Base-by-base conservation (phyloP, 257 asterid species). In the Solanum neorickii region DNA sequence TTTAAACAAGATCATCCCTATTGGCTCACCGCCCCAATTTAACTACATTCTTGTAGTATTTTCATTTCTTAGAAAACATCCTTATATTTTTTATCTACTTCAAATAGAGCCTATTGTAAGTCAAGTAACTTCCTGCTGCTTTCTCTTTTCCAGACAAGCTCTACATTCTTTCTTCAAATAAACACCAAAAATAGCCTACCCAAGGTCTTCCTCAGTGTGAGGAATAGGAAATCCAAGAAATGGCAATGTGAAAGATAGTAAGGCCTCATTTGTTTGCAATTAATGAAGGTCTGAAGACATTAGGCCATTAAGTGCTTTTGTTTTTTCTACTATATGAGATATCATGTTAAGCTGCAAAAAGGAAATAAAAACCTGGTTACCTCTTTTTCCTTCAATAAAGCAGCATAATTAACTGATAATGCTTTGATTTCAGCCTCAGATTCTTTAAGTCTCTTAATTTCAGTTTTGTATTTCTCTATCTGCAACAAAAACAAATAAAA, bases 401-500 rank as follows among this genome's bases (percentile, higher is more conserved):
- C 96, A 4, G 98, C 99, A 91, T 97, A 97, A 91, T 96, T 97
- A 87, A 96, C 95, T 5, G 99, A 96, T 20, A 97, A 82, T 25
- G 98, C 99, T 91, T 95, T 97, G 72, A 97, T 96, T 93, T 97
- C 98, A 20, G 98, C 92, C 93, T 97, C 99, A 15, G 99, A 97
- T 86, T 94, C 99, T 94, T 92, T 96, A 83, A 97, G 98, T 88
- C 94, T 96, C 92, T 91, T 97, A 86, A 96, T 96, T 89, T 96
- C 97, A 9, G 87, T 85, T 92, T 93, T 90, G 92, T 92, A 95
- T 60, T 87, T 95, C 85, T 95, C 94, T 69, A 94, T 92, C 98
- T 96, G 92, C 87, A 37, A 84, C 83, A 73, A 33, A 49, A 49
- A 23, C 42, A 68, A 86, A 65, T 7, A 56, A 49, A 31, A 31